A percentile compares a stretch with the other conserved stretches of the same genome.
Evolutionary conservation across 768 basidiomycete species (phyloP).

Genomic region (Lactarius psammicola): DNA sequence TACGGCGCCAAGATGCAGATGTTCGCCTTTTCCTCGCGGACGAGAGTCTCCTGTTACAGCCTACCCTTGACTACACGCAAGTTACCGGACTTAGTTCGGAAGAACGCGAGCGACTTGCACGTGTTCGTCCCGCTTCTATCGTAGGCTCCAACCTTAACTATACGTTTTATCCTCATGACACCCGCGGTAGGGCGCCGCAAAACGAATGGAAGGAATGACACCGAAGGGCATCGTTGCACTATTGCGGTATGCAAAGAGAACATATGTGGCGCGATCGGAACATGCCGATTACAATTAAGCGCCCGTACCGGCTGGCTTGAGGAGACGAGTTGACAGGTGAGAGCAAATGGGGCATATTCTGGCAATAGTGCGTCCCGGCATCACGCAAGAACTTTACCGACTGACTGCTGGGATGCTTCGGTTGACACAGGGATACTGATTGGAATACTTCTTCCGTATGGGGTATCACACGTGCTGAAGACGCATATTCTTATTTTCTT

Average conservation of each 20-base stretch:
- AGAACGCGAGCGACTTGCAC: constrained; percentile 61
- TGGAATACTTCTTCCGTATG: constrained; percentile 17
- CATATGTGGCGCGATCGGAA: constrained; percentile 26
- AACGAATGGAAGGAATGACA: constrained; percentile 93
- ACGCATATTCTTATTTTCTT: constrained; percentile 8
- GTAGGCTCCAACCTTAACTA: constrained; percentile 39
- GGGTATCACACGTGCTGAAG: constrained; percentile 18
- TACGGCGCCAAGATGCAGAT: constrained; percentile 73
- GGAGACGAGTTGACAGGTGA: constrained; percentile 6
- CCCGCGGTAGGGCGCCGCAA: constrained; percentile 74
- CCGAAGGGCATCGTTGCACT: constrained; percentile 70
- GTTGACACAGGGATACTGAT: constrained; percentile 13
- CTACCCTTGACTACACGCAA: constrained; percentile 62
- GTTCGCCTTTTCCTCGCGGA: constrained; percentile 71
- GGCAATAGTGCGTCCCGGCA: constrained; percentile 15
- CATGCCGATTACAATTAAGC: constrained; percentile 7
- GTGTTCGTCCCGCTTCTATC: constrained; percentile 65
- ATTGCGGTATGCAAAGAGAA: constrained; percentile 57
- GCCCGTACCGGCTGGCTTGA: not conserved
- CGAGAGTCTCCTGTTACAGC: constrained; percentile 67
- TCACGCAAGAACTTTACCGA: constrained; percentile 8
- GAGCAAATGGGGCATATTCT: constrained; percentile 12
- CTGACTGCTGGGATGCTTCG: constrained; percentile 15
- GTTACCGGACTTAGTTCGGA: constrained; percentile 75
- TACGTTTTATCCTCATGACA: not conserved